These are phyloP conservation scores for Aspergillus quadricinctus DNA, from an alignment of 2,329 filamentous ascomycete species.

Conservation along the genomic window DNA sequence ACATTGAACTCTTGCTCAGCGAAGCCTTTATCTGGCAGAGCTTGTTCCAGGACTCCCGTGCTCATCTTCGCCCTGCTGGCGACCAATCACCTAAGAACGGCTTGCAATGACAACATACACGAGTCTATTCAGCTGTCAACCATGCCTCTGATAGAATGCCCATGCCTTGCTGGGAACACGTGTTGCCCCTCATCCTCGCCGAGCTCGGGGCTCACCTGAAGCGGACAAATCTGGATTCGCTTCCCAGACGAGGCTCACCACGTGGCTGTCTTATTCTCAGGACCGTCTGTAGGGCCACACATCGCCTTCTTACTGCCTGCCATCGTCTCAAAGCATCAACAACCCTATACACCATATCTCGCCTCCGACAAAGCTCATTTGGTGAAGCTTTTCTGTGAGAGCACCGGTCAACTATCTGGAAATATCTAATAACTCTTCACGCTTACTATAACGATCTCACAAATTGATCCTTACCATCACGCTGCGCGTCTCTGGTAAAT, in stretches of 20 bases:
- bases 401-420: neutral
- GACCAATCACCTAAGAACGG: constrained; percentile 31
- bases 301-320: neutral
- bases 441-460: neutral
- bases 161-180: neutral
- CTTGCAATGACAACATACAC: constrained; percentile 33
- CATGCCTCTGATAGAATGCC: neutral
- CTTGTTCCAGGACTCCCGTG: constrained; percentile 88
- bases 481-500: neutral
- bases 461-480: neutral
- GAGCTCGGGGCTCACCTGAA: neutral
- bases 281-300: neutral
- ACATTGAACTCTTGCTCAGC: constrained; percentile 90
- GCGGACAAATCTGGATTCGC: neutral
- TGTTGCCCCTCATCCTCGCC: neutral
- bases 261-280: neutral
- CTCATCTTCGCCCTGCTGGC: constrained; percentile 60
- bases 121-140: neutral
- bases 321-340: neutral
- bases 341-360: neutral
- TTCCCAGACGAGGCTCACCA: neutral
- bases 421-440: neutral
- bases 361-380: neutral
- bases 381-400: neutral
- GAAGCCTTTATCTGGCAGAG: constrained; percentile 99